These are phyloP conservation scores for Centaurea solstitialis DNA, from an alignment of 129 eudicot species.

Conservation along the genomic window DNA sequence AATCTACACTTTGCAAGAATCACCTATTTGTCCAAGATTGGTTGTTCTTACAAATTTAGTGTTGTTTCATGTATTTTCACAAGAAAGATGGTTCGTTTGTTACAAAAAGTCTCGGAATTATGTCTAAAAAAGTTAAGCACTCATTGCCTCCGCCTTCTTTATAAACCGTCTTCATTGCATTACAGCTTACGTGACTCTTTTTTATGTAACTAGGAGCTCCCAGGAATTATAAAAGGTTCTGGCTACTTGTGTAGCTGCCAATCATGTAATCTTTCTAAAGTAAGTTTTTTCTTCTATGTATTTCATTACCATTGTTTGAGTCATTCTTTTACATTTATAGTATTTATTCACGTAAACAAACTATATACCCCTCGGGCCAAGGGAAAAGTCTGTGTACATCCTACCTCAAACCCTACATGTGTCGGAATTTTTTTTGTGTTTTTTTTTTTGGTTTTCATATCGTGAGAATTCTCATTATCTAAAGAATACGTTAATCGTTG, in stretches of 20 bases:
- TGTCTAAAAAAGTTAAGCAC: neutral
- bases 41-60: neutral
- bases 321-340: neutral
- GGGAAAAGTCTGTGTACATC: too few species aligned
- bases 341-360: too few species aligned
- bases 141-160: neutral
- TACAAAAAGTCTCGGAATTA: too few species aligned
- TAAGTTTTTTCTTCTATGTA: slow-evolving; percentile 13
- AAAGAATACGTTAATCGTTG: neutral
- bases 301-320: neutral
- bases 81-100: neutral
- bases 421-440: neutral
- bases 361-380: neutral
- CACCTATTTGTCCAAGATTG: neutral
- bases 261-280: slow-evolving; percentile 71
- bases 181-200: neutral
- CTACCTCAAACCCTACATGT: neutral
- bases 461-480: neutral
- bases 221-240: slow-evolving; percentile 79
- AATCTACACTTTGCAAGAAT: slow-evolving; percentile 11
- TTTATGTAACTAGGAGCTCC: slow-evolving; percentile 53
- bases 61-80: neutral
- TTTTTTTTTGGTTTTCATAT: neutral
- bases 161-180: neutral
- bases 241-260: slow-evolving; percentile 89